Evolutionary conservation across 768 basidiomycete genomes (phyloP).

Genomic region (Podaxis sp.): DNA sequence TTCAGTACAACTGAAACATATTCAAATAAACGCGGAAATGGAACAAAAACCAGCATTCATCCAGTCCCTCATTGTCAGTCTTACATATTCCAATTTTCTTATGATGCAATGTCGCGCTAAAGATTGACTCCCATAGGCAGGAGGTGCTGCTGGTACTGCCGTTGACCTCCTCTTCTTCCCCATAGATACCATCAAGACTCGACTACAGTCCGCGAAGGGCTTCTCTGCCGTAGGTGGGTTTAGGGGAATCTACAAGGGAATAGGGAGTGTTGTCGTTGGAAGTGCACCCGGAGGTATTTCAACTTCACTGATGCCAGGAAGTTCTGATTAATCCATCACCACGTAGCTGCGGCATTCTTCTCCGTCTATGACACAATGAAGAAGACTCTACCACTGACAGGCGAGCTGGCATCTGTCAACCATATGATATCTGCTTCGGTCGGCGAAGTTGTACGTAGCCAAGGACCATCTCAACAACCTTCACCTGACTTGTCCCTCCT

Average conservation of each 20-base stretch:
- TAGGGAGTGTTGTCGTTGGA: conserved; percentile 93
- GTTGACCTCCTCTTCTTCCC: conserved; percentile 97
- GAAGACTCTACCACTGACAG: conserved; percentile 59
- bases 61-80: conserved; percentile 47
- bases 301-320: not conserved
- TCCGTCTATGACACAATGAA: conserved; percentile 92
- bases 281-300: conserved; percentile 89
- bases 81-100: conserved; percentile 7
- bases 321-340: not conserved
- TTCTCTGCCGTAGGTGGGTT: conserved; percentile 87
- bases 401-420: conserved; percentile 60
- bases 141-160: conserved; percentile 87
- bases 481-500: conserved; percentile 12
- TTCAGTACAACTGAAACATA: not conserved
- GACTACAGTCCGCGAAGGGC: conserved; percentile 86
- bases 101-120: conserved; percentile 7
- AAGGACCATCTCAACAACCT: not conserved
- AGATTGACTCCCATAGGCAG: conserved; percentile 50
- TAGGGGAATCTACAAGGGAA: conserved; percentile 86
- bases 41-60: conserved; percentile 39
- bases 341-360: conserved; percentile 90
- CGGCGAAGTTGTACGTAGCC: conserved; percentile 52
- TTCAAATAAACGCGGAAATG: not conserved
- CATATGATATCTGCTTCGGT: conserved; percentile 58
- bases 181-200: conserved; percentile 95